Conservation (phyloP, 805 yeast genomes). For the Hanseniaspora occidentalis region DNA sequence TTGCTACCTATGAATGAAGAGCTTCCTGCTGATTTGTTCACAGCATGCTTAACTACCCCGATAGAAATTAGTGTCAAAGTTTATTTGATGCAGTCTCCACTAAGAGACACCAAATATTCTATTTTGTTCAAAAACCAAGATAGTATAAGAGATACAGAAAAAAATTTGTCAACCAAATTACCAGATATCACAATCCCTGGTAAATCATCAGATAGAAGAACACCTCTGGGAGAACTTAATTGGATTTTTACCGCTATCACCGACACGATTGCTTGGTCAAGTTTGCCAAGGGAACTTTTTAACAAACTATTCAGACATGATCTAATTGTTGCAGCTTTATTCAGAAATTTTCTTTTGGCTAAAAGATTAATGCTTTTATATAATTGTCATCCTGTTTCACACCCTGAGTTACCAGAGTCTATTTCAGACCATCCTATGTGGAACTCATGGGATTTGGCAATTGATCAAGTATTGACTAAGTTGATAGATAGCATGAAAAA, state of each 20-base stretch:
- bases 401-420: slow-evolving; percentile 80
- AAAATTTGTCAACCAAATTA: slow-evolving; percentile 15
- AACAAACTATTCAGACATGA: slow-evolving; percentile 89
- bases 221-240: slow-evolving; percentile 89
- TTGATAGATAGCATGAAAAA: slow-evolving; percentile 34
- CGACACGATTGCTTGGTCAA: slow-evolving; percentile 96
- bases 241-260: slow-evolving; percentile 98
- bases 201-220: slow-evolving; percentile 78
- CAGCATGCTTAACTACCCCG: slow-evolving; percentile 91
- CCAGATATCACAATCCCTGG: slow-evolving; percentile 69
- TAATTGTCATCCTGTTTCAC: slow-evolving; percentile 89
- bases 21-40: slow-evolving; percentile 89
- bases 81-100: slow-evolving; percentile 76
- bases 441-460: slow-evolving; percentile 97
- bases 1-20: slow-evolving; percentile 85
- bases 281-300: slow-evolving; percentile 75
- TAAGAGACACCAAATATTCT: slow-evolving; percentile 32
- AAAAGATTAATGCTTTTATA: slow-evolving; percentile 87
- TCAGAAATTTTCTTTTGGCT: slow-evolving; percentile 84
- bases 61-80: slow-evolving; percentile 87
- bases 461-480: slow-evolving; percentile 82
- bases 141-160: slow-evolving; percentile 11
- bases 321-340: slow-evolving; percentile 89
- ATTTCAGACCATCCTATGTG: slow-evolving; percentile 81
- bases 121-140: slow-evolving; percentile 27